phyloP scores from a whole-genome alignment of 2,329 filamentous ascomycete species.

The Apiospora phragmitis region DNA sequence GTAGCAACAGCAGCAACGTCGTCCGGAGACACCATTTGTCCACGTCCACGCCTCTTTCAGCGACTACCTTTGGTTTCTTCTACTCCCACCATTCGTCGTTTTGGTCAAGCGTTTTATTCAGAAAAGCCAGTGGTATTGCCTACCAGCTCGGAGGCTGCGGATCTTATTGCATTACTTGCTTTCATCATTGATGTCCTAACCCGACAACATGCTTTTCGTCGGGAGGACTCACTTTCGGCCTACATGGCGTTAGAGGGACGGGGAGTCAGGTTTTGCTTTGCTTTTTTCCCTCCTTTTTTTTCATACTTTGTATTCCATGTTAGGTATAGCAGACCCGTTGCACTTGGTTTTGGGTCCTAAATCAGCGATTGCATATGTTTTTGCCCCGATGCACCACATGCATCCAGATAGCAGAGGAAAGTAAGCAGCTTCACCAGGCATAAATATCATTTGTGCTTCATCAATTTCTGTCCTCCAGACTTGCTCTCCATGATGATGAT shows the following conservation, averaged over 20 bases:
- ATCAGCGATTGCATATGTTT: background rate
- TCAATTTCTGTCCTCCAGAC: background rate
- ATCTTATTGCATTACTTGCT: background rate
- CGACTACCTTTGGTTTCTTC: background rate
- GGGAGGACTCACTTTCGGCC: background rate
- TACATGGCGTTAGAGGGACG: background rate
- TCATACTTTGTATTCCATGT: background rate
- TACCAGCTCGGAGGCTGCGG: background rate
- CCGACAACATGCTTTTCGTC: background rate
- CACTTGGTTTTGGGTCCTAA: background rate
- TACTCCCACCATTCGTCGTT: background rate
- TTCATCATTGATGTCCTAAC: background rate
- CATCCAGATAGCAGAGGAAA: background rate
- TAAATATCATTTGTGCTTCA: background rate
- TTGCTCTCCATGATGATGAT: background rate
- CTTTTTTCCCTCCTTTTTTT: background rate
- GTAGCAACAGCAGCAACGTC: background rate
- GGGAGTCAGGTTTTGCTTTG: background rate
- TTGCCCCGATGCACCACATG: background rate
- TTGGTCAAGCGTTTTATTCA: background rate
- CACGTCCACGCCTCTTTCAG: background rate
- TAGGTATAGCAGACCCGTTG: background rate
- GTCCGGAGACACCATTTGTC: background rate
- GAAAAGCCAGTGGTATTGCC: background rate
- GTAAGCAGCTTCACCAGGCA: background rate